Evolutionary conservation across 345 rosid genomes (phyloP).

Genomic region (Populus nigra): DNA sequence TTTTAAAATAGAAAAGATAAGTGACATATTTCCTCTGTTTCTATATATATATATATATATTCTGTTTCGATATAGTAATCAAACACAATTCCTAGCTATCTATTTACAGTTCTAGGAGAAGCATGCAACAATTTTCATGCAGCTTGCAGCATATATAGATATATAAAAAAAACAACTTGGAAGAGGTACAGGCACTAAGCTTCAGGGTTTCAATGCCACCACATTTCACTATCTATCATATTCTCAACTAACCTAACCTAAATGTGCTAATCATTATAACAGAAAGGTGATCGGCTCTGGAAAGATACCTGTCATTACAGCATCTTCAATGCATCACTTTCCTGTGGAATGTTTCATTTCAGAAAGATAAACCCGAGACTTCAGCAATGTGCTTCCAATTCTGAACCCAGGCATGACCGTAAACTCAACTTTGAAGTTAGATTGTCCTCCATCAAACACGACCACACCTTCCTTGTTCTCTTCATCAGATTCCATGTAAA

Average conservation of each 20-base stretch:
- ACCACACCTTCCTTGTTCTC: conserved; percentile 3
- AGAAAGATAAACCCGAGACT: conserved; percentile 51
- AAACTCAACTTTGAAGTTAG: conserved; percentile 42
- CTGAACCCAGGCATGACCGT: conserved; percentile 64
- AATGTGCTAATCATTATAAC: conserved; percentile 1
- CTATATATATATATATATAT: no score
- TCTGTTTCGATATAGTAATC: no score
- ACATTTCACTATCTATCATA: conserved; percentile 6
- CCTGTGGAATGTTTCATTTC: conserved; percentile 2
- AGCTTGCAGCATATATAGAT: conserved; percentile 3
- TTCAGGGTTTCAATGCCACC: not conserved
- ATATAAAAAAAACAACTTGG: not conserved
- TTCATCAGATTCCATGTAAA: conserved; percentile 46
- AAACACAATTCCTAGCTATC: not conserved
- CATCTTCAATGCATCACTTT: not conserved
- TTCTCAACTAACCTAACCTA: conserved; percentile 5
- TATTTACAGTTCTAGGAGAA: conserved; percentile 23
- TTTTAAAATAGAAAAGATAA: no score
- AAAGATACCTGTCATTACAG: not conserved
- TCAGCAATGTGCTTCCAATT: conserved; percentile 39
- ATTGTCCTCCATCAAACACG: conserved; percentile 12
- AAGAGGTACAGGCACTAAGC: conserved; percentile 6
- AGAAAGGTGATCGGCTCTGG: conserved; percentile 4
- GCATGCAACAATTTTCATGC: conserved; percentile 11
- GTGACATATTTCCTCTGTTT: no score